Conservation (phyloP, 805 yeast genomes). For the Yarrowia phangngaensis region DNA sequence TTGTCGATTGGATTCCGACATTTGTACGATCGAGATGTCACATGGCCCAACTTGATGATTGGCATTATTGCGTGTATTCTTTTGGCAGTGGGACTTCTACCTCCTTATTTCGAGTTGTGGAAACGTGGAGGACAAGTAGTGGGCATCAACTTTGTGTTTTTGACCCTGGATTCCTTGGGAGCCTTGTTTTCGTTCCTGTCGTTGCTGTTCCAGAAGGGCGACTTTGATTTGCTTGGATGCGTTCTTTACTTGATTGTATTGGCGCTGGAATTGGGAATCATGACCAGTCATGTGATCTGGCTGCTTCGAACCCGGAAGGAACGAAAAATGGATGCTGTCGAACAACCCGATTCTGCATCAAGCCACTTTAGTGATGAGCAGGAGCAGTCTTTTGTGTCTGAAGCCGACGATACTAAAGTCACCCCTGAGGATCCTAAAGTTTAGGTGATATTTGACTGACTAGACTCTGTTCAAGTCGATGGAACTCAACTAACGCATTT, state of each 20-base stretch:
- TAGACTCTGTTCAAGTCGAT: too few relatives aligned
- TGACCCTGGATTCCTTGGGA: slow-evolving; percentile 72
- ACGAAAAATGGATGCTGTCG: slow-evolving; percentile 26
- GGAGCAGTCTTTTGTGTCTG: background rate
- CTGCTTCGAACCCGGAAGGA: slow-evolving; percentile 39
- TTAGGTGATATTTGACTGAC: too few relatives aligned
- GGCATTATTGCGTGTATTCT: slow-evolving; percentile 77
- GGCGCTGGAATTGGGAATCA: slow-evolving; percentile 71
- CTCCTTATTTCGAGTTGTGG: slow-evolving; percentile 81
- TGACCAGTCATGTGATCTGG: slow-evolving; percentile 70
- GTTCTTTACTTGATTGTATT: slow-evolving; percentile 71
- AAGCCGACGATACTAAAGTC: too few relatives aligned
- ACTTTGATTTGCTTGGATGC: slow-evolving; percentile 74
- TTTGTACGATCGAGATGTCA: slow-evolving; percentile 45
- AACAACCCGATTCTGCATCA: background rate
- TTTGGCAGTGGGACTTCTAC: slow-evolving; percentile 72
- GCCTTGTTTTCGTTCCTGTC: slow-evolving; percentile 74
- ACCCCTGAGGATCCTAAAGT: too few relatives aligned
- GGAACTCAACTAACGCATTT: too few relatives aligned
- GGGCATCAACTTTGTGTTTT: slow-evolving; percentile 81
- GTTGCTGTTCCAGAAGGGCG: slow-evolving; percentile 51
- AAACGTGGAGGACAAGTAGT: slow-evolving; percentile 80
- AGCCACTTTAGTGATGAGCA: slow-evolving; percentile 3
- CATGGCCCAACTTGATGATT: slow-evolving; percentile 76
- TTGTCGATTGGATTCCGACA: slow-evolving; percentile 67